A percentile compares a stretch with the other conserved stretches of the same genome.
phyloP scores from a whole-genome alignment of 1,284 basidiomycete species.

The Leccinum subspadiceum region DNA sequence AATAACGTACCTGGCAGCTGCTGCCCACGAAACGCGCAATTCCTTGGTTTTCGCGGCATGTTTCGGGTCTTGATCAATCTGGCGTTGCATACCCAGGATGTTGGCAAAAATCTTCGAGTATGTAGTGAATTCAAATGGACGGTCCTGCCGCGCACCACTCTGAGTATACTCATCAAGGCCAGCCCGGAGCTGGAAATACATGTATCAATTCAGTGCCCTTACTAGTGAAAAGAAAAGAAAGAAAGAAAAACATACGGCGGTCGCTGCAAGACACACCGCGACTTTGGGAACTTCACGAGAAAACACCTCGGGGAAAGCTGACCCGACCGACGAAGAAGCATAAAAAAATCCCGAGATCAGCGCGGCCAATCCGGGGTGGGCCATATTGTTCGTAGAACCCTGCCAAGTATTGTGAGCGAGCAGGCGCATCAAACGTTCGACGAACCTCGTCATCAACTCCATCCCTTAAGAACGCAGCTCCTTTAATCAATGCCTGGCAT shows the following conservation, averaged over 20 bases:
- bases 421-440: background rate
- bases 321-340: background rate
- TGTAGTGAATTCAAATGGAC: background rate
- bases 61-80: background rate
- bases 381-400: background rate
- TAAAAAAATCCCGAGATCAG: background rate
- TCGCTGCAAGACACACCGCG: background rate
- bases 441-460: background rate
- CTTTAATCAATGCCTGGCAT: background rate
- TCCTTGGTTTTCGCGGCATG: background rate
- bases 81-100: background rate
- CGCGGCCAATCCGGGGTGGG: background rate
- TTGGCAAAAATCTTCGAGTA: background rate
- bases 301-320: background rate
- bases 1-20: background rate
- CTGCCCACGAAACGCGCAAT: background rate
- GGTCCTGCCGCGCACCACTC: background rate
- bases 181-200: background rate
- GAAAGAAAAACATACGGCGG: background rate
- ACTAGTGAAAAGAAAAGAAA: background rate
- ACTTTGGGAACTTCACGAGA: background rate
- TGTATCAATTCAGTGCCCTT: background rate
- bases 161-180: background rate
- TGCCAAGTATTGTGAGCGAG: background rate
- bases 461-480: background rate